Base-by-base conservation (phyloP, 176 grass and related monocot species). In the Avena eriantha region DNA sequence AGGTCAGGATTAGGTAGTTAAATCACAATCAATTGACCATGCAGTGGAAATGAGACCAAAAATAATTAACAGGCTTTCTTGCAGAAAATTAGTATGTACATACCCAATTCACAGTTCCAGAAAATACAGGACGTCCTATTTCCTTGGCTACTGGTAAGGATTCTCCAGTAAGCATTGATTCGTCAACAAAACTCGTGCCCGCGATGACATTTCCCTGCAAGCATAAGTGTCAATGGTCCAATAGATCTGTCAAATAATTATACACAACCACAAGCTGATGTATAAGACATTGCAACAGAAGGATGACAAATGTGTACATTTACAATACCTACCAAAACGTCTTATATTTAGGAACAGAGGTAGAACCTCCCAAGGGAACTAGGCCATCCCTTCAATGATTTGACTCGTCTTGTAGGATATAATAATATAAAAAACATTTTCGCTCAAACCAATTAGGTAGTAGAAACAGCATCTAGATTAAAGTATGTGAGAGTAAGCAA, bases 21-120 rank as follows among this genome's bases (percentile, higher is more conserved):
- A 12, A 67, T 15, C 50, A 50, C 15, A 80, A 16, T 48, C 23
- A 8, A 49, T 33, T 51, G 33, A 64, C 29, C 11, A 78, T 53
- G 61, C 82, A 53, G 19, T 76, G 67, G 31, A 33, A 86, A 56
- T 55, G 55, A 9, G 77, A 24, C 18, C 23, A 13, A 4, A 83
- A 7, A 33, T 8, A 89, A 22, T 45, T 50, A 75, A 1, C 23
- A 73, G 15, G 72, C 47, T 56, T 58, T 72, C 47, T 73, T 73
- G 10, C 23, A 79, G 70, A 51, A 80, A 67, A 68, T 10, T 55
- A 73, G 58, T 35, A 54, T 65, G 50, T 31, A 48, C 79, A 58
- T 94, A 98, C 96, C 96, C 96, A 98, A 64, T 98, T 98, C 79
- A 95, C 92, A 86, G 96, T 98, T 91, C 96, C 96, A 80, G 96